Percentiles rank a stretch among this genome's conserved stretches.
These are phyloP conservation scores for Ophiocordyceps sinensis DNA, from an alignment of 2,329 filamentous ascomycete genomes.

Conservation along the genomic window DNA sequence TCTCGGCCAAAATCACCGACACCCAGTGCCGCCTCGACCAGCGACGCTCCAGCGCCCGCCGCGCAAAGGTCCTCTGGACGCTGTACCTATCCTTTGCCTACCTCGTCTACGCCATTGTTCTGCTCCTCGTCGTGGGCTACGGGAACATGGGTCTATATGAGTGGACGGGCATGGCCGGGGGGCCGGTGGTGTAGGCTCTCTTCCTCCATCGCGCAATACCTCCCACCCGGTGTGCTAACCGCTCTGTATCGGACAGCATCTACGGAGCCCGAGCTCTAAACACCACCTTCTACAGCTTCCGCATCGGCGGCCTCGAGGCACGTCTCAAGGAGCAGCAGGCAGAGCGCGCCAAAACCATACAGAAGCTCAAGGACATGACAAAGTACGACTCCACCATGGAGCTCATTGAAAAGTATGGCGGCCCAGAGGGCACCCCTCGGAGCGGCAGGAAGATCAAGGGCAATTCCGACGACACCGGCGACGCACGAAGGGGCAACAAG, in stretches of 20 bases:
- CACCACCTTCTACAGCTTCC: slow-evolving; percentile 64
- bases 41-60: slow-evolving; percentile 56
- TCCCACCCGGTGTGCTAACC: slow-evolving; percentile 3
- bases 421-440: slow-evolving; percentile 34
- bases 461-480: slow-evolving; percentile 1
- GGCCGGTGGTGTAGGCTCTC: slow-evolving; percentile 55
- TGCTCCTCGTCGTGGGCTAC: slow-evolving; percentile 74
- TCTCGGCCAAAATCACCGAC: slow-evolving; percentile 70
- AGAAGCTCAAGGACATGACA: slow-evolving; percentile 86
- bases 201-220: background rate
- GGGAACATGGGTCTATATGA: slow-evolving; percentile 62
- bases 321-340: slow-evolving; percentile 62
- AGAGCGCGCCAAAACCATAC: slow-evolving; percentile 75
- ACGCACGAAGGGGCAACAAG: slow-evolving; percentile 5
- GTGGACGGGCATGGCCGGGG: slow-evolving; percentile 63
- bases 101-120: slow-evolving; percentile 69
- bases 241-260: slow-evolving; percentile 44
- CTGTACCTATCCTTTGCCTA: slow-evolving; percentile 87
- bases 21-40: slow-evolving; percentile 61
- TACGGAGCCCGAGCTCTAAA: slow-evolving; percentile 55
- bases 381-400: slow-evolving; percentile 93
- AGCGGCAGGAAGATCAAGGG: slow-evolving; percentile 3
- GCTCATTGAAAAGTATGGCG: slow-evolving; percentile 87
- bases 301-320: slow-evolving; percentile 53
- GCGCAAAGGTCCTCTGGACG: slow-evolving; percentile 74